Evolutionary conservation across 2,329 filamentous ascomycete species (phyloP), one percentile per base, ranked within the genome.

Genomic region (Aureobasidium sp.): DNA sequence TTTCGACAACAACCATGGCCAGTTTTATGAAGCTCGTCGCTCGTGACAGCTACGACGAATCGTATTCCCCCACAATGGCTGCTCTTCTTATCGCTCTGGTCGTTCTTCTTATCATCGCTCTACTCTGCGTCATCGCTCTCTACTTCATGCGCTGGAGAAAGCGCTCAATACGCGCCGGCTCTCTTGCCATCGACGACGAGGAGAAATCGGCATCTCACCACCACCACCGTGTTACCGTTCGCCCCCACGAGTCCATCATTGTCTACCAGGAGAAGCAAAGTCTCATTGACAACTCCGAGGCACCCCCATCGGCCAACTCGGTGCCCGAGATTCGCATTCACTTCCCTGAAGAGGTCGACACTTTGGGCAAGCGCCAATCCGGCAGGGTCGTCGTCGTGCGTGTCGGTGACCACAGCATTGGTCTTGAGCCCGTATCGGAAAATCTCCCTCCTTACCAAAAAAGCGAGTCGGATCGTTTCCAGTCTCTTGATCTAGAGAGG

Each of bases 301-400:
- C 86, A 65, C 87, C 90, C 16, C 89, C 92, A 27, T 89, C 91
- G 32, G 79, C 88, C 69, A 90, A 85, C 75, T 88, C 89, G 67
- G 83, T 97, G 32, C 94, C 94, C 25, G 90, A 97, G 78, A 99
- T 99, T 70, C 91, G 92, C 76, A 96, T 99, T 75, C 97, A 94
- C 39, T 97, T 99, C 80, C 94, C 94, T 16, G 90, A 95, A 69
- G 94, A 97, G 79, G 87, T 95, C 68, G 92, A 97, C 71, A 89
- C 91, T 54, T 71, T 78, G 60, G 93, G 93, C 68, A 90, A 86
- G 75, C 83, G 83, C 69, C 89, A 89, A 78, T 91, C 88, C 67
- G 93, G 93, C 37, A 86, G 92, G 36, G 91, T 97, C 57, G 88
- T 99, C 27, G 86, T 97, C 39, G 93, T 99, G 61, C 85, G 90